These are phyloP conservation scores for Helminthosporium solani DNA, from an alignment of 2,329 filamentous ascomycete genomes.

Conservation along the genomic window DNA sequence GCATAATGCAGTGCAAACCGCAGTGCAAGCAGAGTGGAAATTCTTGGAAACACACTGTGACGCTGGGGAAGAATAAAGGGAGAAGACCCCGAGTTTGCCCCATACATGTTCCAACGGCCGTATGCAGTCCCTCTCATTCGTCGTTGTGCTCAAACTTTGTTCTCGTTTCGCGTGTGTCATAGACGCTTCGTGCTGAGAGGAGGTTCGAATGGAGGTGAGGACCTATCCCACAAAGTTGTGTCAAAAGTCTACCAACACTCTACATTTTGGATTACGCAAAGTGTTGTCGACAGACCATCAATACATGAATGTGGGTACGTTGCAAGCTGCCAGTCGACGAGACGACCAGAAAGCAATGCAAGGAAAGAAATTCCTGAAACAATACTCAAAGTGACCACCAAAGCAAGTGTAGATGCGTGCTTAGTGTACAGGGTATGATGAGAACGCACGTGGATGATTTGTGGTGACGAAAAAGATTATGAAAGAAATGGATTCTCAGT, in stretches of 20 bases:
- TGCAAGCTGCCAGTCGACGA: no score
- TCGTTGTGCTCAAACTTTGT: neutral
- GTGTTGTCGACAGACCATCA: no score
- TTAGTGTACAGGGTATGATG: conserved; percentile 35
- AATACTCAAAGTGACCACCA: conserved; percentile 2
- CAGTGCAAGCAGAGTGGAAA: neutral
- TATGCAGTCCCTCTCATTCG: neutral
- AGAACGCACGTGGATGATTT: conserved; percentile 3
- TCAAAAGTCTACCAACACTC: no score
- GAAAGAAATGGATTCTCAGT: neutral
- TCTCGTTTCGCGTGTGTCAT: conserved; percentile 27
- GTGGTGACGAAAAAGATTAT: conserved; percentile 2
- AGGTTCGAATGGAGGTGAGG: conserved; percentile 12
- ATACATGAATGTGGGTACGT: no score
- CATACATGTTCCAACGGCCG: neutral
- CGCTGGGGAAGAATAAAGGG: neutral
- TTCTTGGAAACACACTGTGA: neutral
- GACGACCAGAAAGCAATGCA: conserved; percentile 6
- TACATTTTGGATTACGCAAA: neutral
- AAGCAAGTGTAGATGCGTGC: conserved; percentile 16
- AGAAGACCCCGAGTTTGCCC: neutral
- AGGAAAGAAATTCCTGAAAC: conserved; percentile 5
- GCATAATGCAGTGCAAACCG: neutral
- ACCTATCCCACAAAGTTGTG: neutral
- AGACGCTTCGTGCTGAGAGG: conserved; percentile 17